Evolutionary conservation across 106 monocot genomes (phyloP).

Genomic region (Allium fistulosum): DNA sequence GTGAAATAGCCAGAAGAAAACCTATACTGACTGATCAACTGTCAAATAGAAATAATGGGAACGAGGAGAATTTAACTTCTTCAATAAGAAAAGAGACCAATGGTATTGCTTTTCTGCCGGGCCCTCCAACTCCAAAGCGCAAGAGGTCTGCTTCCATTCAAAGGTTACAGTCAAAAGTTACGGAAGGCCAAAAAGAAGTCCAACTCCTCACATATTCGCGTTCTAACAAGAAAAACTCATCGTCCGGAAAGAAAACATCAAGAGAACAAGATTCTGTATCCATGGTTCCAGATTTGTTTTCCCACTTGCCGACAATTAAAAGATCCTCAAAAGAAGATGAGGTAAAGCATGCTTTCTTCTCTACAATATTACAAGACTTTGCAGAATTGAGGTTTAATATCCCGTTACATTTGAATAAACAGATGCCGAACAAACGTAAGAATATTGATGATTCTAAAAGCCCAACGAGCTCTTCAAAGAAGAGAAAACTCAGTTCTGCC

Average conservation of each 20-base stretch:
- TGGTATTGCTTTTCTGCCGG: neutral
- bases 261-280: conserved; percentile 10
- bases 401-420: neutral
- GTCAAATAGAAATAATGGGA: neutral
- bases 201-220: conserved; percentile 8
- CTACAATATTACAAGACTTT: neutral
- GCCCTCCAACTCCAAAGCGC: conserved; percentile 44
- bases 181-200: conserved; percentile 18
- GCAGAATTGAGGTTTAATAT: neutral
- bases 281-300: conserved; percentile 27
- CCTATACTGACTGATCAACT: neutral
- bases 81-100: conserved; percentile 20
- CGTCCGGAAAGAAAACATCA: neutral
- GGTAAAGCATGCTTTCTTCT: conserved; percentile 17
- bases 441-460: conserved; percentile 13
- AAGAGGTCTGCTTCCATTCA: conserved; percentile 46
- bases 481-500: conserved; percentile 54
- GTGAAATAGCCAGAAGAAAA: conserved; percentile 7
- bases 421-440: neutral
- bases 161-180: conserved; percentile 21
- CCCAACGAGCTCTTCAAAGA: conserved; percentile 29
- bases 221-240: conserved; percentile 12
- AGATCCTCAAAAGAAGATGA: conserved; percentile 31
- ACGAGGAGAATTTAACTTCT: conserved; percentile 5
- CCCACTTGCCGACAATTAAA: conserved; percentile 20